These are phyloP conservation scores for Xylaria sp. DNA, from an alignment of 2,329 filamentous ascomycete species.

Conservation along the genomic window DNA sequence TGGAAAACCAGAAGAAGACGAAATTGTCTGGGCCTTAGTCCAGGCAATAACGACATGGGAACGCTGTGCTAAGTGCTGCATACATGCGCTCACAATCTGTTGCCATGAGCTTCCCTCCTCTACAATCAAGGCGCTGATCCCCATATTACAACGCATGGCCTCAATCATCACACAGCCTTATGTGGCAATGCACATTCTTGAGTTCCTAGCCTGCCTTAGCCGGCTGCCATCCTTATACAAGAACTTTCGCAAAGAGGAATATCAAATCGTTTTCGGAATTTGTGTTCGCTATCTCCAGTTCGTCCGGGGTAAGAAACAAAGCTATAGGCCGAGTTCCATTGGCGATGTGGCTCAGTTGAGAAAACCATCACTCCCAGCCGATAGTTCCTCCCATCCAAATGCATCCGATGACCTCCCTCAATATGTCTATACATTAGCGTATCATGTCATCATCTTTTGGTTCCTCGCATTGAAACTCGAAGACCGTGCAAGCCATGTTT, in stretches of 20 bases:
- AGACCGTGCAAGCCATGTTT: slow-evolving; percentile 84
- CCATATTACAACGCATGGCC: slow-evolving; percentile 91
- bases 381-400: slow-evolving; percentile 47
- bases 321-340: slow-evolving; percentile 57
- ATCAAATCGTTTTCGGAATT: slow-evolving; percentile 92
- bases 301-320: slow-evolving; percentile 73
- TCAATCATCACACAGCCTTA: slow-evolving; percentile 94
- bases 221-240: slow-evolving; percentile 85
- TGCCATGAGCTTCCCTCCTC: slow-evolving; percentile 93
- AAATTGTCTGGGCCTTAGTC: slow-evolving; percentile 87
- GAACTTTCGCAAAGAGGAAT: slow-evolving; percentile 91
- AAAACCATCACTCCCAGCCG: slow-evolving; percentile 37
- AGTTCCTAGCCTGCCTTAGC: slow-evolving; percentile 91
- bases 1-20: slow-evolving; percentile 85
- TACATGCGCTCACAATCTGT: slow-evolving; percentile 93
- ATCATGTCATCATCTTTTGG: slow-evolving; percentile 97
- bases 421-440: slow-evolving; percentile 93
- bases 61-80: slow-evolving; percentile 88
- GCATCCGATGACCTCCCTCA: slow-evolving; percentile 81
- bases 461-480: slow-evolving; percentile 88
- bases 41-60: slow-evolving; percentile 86
- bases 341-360: slow-evolving; percentile 54
- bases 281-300: slow-evolving; percentile 94
- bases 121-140: slow-evolving; percentile 84
- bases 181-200: slow-evolving; percentile 92